Percentiles rank a stretch among this genome's conserved stretches.
These are phyloP conservation scores for Dimocarpus longan DNA, from an alignment of 345 rosid genomes.

Conservation along the genomic window DNA sequence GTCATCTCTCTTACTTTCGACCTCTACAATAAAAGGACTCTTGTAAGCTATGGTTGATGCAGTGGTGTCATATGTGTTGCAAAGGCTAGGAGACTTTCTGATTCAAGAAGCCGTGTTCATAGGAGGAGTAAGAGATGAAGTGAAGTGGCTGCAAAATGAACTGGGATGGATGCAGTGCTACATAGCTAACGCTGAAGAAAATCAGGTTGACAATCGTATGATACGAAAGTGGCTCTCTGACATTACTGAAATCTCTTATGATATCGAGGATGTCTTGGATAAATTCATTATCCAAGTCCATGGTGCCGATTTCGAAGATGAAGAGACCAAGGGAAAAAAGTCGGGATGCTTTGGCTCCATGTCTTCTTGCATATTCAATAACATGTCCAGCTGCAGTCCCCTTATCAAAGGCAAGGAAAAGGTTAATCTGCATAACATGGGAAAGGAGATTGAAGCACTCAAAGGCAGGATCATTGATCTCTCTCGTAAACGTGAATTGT, in stretches of 20 bases:
- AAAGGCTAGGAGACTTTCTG: constrained; percentile 30
- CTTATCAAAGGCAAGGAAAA: background rate
- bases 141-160: constrained; percentile 33
- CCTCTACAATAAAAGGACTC: too few species aligned
- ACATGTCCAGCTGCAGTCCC: too few species aligned
- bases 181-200: constrained; percentile 38
- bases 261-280: constrained; percentile 39
- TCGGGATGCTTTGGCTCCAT: background rate
- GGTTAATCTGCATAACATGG: constrained; percentile 14
- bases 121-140: constrained; percentile 20
- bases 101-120: constrained; percentile 13
- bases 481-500: constrained; percentile 18
- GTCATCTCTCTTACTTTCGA: too few species aligned
- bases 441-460: constrained; percentile 4
- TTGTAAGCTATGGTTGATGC: constrained; percentile 27
- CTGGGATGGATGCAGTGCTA: constrained; percentile 35
- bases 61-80: constrained; percentile 30
- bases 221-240: constrained; percentile 37
- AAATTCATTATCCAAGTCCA: constrained; percentile 18
- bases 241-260: constrained; percentile 35
- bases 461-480: constrained; percentile 15
- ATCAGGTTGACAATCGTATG: constrained; percentile 29
- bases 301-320: too few species aligned
- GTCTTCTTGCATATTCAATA: background rate
- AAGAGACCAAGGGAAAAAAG: background rate